phyloP scores from a whole-genome alignment of 192 early-diverging fungal species.

The Linnemannia hyalina region DNA sequence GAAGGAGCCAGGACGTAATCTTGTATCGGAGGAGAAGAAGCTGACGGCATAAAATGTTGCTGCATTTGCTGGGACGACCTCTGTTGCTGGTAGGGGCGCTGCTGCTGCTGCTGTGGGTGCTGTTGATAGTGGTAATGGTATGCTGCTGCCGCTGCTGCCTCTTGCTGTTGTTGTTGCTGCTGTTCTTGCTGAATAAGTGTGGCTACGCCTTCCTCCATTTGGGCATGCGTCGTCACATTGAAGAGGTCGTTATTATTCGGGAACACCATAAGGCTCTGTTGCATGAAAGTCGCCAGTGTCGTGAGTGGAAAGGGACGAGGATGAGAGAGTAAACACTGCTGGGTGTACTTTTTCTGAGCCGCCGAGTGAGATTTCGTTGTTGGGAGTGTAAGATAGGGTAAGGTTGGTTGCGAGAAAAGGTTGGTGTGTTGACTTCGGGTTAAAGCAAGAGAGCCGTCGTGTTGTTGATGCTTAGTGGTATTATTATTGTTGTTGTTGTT shows the following conservation, averaged over 20 bases:
- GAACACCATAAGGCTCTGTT: constrained; percentile 41
- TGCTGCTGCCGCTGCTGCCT: background rate
- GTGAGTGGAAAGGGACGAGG: background rate
- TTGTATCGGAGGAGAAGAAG: constrained; percentile 29
- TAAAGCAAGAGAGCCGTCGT: background rate
- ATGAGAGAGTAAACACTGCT: background rate
- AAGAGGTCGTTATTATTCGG: constrained; percentile 38
- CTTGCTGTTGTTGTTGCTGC: constrained; percentile 24
- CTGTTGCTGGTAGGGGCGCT: background rate
- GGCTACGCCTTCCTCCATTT: constrained; percentile 35
- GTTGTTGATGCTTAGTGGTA: background rate
- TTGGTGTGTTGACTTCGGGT: too few relatives aligned
- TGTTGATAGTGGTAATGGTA: constrained; percentile 10
- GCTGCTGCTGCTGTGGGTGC: background rate
- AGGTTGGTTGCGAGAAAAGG: background rate
- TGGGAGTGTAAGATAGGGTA: background rate
- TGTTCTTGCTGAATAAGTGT: constrained; percentile 33
- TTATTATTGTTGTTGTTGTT: background rate
- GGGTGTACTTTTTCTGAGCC: background rate
- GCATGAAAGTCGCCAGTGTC: constrained; percentile 17
- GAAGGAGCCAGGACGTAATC: constrained; percentile 65
- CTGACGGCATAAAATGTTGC: constrained; percentile 16
- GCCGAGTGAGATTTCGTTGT: background rate
- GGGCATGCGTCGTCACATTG: constrained; percentile 35
- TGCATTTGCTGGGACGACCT: background rate